Conservation (phyloP, 345 rosid genomes). For the Moricandia moricandioides region DNA sequence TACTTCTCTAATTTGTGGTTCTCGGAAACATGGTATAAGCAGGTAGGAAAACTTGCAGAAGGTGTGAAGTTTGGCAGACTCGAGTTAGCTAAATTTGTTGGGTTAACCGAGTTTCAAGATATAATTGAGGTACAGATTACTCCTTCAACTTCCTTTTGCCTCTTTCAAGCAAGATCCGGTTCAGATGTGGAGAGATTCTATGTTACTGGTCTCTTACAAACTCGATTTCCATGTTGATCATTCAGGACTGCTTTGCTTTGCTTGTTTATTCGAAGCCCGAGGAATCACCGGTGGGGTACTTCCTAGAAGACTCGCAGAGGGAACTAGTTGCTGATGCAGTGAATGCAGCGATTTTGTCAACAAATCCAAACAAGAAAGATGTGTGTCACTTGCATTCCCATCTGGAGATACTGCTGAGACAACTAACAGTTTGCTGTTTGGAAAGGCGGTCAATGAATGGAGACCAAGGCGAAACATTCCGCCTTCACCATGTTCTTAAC, state of each 20-base stretch:
- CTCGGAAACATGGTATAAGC: constrained; percentile 14
- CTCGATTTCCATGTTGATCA: neutral
- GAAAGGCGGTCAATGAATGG: constrained; percentile 73
- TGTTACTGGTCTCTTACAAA: constrained; percentile 11
- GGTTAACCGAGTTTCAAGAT: constrained; percentile 48
- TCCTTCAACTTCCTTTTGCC: neutral
- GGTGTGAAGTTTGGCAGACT: constrained; percentile 77
- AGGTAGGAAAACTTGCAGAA: constrained; percentile 80
- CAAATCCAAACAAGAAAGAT: constrained; percentile 64
- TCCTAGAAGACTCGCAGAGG: constrained; percentile 70
- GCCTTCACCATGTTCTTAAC: constrained; percentile 54
- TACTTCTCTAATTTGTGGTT: neutral
- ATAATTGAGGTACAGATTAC: constrained; percentile 60
- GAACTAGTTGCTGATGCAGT: constrained; percentile 88
- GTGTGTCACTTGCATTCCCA: constrained; percentile 51
- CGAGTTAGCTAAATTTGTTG: constrained; percentile 68
- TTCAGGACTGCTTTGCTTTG: constrained; percentile 80
- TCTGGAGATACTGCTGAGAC: constrained; percentile 79
- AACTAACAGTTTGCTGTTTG: constrained; percentile 72
- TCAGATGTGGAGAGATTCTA: neutral
- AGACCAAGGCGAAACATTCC: constrained; percentile 81
- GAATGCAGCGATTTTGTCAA: constrained; percentile 70
- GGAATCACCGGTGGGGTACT: constrained; percentile 68
- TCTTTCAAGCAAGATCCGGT: constrained; percentile 3
- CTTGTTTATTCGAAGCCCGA: constrained; percentile 72